These are phyloP conservation scores for Sporisorium scitamineum DNA, from an alignment of 1,284 basidiomycete genomes.

Conservation along the genomic window DNA sequence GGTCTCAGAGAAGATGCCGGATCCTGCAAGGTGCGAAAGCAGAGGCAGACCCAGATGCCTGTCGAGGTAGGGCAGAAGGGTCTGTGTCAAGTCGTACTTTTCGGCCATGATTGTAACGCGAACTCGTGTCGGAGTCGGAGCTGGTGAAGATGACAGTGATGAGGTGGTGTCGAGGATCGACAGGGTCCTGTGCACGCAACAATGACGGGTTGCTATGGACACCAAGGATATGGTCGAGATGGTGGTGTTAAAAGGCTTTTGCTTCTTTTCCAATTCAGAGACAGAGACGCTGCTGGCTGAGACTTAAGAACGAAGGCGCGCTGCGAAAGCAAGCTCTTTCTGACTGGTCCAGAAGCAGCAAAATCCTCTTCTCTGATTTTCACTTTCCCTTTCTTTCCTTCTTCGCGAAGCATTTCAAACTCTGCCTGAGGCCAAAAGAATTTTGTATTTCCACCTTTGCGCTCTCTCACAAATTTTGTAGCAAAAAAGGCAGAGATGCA, in stretches of 20 bases:
- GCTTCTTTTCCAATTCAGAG: constrained; percentile 7
- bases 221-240: constrained; percentile 41
- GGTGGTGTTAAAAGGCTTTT: constrained; percentile 19
- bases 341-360: not conserved
- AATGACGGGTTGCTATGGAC: constrained; percentile 34
- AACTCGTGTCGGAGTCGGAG: constrained; percentile 6
- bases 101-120: constrained; percentile 57
- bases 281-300: not conserved
- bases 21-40: constrained; percentile 82
- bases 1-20: constrained; percentile 78
- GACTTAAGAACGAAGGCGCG: not conserved
- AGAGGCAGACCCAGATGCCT: constrained; percentile 93
- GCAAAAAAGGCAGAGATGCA: not conserved
- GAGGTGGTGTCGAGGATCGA: constrained; percentile 2
- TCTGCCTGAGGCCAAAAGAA: not conserved
- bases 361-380: constrained; percentile 11
- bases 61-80: constrained; percentile 83
- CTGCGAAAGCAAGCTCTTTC: constrained; percentile 1
- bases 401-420: constrained; percentile 27
- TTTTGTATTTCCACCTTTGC: not conserved
- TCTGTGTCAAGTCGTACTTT: constrained; percentile 78
- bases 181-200: constrained; percentile 35
- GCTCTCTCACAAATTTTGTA: constrained; percentile 5
- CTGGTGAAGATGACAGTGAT: not conserved
- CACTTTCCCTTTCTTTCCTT: constrained; percentile 14